Evolutionary conservation across 78 protist species (phyloP), one percentile per base, ranked within the genome.

Genomic region (Salpingoeca rosetta): DNA sequence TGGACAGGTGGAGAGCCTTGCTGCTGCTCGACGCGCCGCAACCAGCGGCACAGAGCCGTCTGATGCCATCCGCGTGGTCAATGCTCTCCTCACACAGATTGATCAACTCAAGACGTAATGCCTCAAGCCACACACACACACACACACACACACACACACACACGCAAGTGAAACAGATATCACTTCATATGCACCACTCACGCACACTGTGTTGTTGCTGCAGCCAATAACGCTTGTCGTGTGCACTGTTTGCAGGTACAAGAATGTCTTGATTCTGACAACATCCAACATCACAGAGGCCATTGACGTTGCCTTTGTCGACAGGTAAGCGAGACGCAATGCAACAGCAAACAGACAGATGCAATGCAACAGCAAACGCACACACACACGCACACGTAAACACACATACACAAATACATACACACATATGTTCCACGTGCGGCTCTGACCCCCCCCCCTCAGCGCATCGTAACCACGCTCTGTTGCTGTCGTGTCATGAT

Each of bases 31-130:
- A 11, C 40, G 87, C 65, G 81, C 96, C 0, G 91, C 95, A 36
- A 0, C 90, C 41, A 35, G 43, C 45, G 96, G 96, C 41, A 44
- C 80, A 0, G 99, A 98, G 86, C 99, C 99, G 3, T 82, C 95
- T 0, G 99, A 98, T 37, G 91, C 99, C 12, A 88, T 98, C 76
- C 86, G 99, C 1, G 99, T 94, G 0, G 99, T 98, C 51, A 98
- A 98, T 79, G 99, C 99, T 7, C 85, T 96, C 75, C 90, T 98
- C 41, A 98, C 99, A 2, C 99, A 96, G 79, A 79, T 98, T 38
- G 99, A 98, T 88, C 82, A 42, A 41, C 78, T 96, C 37, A 84
- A 83, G 74, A 0, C n/a, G n/a, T n/a, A n/a, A n/a, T n/a, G n/a
- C n/a, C n/a, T n/a, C n/a, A n/a, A n/a, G n/a, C n/a, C n/a, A n/a